Conservation (phyloP, 75 land plant genomes). For the Larix kaempferi region DNA sequence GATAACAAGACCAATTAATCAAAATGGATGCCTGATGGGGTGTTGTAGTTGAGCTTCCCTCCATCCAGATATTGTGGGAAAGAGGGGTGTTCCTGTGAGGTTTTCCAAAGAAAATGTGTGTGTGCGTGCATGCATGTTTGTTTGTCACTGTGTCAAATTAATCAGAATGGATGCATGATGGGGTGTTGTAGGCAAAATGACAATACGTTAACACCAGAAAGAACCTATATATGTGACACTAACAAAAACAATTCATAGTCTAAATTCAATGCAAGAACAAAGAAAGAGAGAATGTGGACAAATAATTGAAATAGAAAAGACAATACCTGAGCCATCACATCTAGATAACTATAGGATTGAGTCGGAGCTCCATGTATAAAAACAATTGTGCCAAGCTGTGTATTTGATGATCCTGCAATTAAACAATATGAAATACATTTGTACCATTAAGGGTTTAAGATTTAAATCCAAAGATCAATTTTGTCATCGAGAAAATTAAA, state of each 20-base stretch:
- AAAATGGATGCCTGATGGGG: not conserved
- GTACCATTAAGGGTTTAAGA: too few relatives aligned
- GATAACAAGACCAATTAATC: not conserved
- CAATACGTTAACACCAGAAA: not conserved
- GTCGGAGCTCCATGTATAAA: constrained; percentile 98
- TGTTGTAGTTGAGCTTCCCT: not conserved
- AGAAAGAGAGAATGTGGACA: not conserved
- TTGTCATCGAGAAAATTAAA: too few relatives aligned
- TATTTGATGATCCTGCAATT: constrained; percentile 55
- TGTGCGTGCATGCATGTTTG: too few relatives aligned
- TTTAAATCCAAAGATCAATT: too few relatives aligned
- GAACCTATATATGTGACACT: not conserved
- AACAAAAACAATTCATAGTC: not conserved
- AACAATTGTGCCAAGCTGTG: constrained; percentile 71
- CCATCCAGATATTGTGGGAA: too few relatives aligned
- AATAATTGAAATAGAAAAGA: constrained; percentile 7
- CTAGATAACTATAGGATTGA: constrained; percentile 90
- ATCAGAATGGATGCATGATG: not conserved
- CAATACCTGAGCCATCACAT: constrained; percentile 85
- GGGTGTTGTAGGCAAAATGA: not conserved
- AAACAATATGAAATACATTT: too few relatives aligned
- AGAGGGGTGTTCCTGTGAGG: too few relatives aligned
- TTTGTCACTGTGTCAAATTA: too few relatives aligned
- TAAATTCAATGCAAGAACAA: not conserved
- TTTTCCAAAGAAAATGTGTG: too few relatives aligned